A percentile compares a stretch with the other conserved stretches of the same genome.
These are phyloP conservation scores for Thelephora ganbajun DNA, from an alignment of 768 basidiomycete genomes.

Conservation along the genomic window DNA sequence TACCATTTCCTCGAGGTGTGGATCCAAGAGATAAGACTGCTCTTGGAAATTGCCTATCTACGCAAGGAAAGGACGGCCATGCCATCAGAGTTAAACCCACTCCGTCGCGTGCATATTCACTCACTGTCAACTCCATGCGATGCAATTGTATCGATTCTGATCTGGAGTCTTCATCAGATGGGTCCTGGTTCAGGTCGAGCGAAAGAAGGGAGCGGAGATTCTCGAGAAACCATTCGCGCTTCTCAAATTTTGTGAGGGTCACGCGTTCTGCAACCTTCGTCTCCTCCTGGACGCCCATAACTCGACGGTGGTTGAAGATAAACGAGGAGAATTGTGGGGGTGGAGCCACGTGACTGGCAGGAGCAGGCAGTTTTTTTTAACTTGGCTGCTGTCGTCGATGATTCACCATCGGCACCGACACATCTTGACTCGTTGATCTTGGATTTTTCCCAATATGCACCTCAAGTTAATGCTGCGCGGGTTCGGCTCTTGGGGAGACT, in stretches of 20 bases:
- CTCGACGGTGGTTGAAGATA: background rate
- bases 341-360: background rate
- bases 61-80: slow-evolving; percentile 1
- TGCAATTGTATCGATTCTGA: slow-evolving; percentile 2
- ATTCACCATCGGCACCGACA: background rate
- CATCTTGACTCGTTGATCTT: background rate
- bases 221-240: slow-evolving; percentile 38
- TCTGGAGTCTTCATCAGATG: slow-evolving; percentile 11
- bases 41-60: slow-evolving; percentile 89
- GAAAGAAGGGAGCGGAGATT: slow-evolving; percentile 36
- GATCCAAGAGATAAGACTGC: slow-evolving; percentile 85
- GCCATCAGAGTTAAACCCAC: slow-evolving; percentile 2
- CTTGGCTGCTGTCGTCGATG: background rate
- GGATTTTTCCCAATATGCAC: background rate
- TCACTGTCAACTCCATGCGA: slow-evolving; percentile 4
- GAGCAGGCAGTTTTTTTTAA: background rate
- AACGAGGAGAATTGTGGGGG: background rate
- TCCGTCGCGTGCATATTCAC: background rate
- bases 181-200: slow-evolving; percentile 29
- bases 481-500: too few relatives aligned
- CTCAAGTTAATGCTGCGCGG: too few relatives aligned
- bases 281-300: slow-evolving; percentile 17
- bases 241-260: slow-evolving; percentile 41
- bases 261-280: slow-evolving; percentile 30
- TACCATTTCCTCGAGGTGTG: slow-evolving; percentile 69